Conservation (phyloP, 257 asterid species). For the Fraxinus excelsior region DNA sequence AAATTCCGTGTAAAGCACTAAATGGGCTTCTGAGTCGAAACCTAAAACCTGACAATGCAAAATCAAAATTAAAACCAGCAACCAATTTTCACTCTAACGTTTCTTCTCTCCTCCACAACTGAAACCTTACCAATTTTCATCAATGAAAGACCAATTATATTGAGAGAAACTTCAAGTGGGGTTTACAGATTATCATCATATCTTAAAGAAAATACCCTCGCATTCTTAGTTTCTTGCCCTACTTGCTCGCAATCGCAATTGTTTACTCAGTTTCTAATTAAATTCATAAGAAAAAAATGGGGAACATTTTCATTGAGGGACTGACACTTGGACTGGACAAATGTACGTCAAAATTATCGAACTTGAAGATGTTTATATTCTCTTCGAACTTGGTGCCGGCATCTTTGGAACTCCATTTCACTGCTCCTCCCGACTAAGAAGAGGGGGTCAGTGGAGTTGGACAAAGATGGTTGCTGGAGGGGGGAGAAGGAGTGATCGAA, state of each 20-base stretch:
- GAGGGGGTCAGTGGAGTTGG: too few relatives aligned
- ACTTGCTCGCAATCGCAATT: conserved; percentile 61
- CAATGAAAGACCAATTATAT: conserved; percentile 77
- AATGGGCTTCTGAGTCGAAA: conserved; percentile 38
- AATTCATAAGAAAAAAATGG: too few relatives aligned
- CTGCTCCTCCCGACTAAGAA: too few relatives aligned
- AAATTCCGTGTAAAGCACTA: conserved; percentile 32
- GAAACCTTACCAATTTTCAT: conserved; percentile 93
- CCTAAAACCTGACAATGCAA: conserved; percentile 48
- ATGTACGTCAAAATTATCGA: too few relatives aligned
- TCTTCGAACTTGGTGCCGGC: too few relatives aligned
- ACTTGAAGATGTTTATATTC: too few relatives aligned
- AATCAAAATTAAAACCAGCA: background rate
- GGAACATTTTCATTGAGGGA: too few relatives aligned
- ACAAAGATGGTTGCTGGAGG: too few relatives aligned
- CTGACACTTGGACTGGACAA: too few relatives aligned
- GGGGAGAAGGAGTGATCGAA: too few relatives aligned
- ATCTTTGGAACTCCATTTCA: too few relatives aligned
- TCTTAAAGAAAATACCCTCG: conserved; percentile 77
- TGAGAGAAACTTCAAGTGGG: conserved; percentile 88
- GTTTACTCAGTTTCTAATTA: conserved; percentile 69
- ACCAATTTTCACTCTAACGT: conserved; percentile 74
- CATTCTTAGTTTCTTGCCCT: conserved; percentile 87
- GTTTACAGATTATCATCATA: conserved; percentile 86
- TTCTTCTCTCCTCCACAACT: conserved; percentile 91